A percentile compares a stretch with the other conserved stretches of the same genome.
Evolutionary conservation across 495 filamentous ascomycete genomes (phyloP).

Genomic region (Glarea lozoyensis): DNA sequence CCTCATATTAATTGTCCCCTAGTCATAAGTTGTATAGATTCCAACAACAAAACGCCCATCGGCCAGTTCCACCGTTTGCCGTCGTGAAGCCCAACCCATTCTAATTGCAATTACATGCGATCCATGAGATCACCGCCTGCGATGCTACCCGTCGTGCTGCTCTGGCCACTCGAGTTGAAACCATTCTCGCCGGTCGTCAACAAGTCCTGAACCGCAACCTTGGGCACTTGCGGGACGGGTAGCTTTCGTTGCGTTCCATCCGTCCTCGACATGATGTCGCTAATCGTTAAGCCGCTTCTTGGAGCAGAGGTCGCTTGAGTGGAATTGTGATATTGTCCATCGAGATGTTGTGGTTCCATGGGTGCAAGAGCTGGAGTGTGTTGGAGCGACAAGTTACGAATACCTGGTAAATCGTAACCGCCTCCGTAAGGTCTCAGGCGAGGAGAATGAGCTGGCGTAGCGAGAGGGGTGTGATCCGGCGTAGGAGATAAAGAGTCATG

Average conservation of each 20-base stretch:
- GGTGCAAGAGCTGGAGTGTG: conserved; percentile 86
- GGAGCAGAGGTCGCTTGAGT: conserved; percentile 25
- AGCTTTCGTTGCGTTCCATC: conserved; percentile 87
- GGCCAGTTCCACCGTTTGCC: too few species aligned
- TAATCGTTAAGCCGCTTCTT: conserved; percentile 65
- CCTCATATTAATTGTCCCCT: too few species aligned
- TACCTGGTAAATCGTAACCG: conserved; percentile 68
- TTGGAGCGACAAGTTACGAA: conserved; percentile 78
- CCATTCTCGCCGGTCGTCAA: conserved; percentile 53
- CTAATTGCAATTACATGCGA: conserved; percentile 12
- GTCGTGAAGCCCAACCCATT: too few species aligned
- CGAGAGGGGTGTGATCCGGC: conserved; percentile 91
- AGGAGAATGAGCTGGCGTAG: conserved; percentile 92
- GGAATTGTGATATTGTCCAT: conserved; percentile 35
- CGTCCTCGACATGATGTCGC: conserved; percentile 82
- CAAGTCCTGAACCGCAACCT: conserved; percentile 83
- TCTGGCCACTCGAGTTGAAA: conserved; percentile 32
- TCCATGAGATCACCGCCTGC: conserved; percentile 25
- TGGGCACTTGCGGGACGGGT: conserved; percentile 83
- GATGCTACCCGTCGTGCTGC: conserved; percentile 19
- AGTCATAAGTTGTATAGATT: too few species aligned
- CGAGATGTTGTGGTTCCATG: conserved; percentile 71
- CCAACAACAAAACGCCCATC: too few species aligned
- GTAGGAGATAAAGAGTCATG: conserved; percentile 94
- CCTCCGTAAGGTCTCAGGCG: conserved; percentile 63